Percentiles rank a stretch among this genome's conserved stretches.
Conservation (phyloP, 306 rosid species). For the Gleditsia sinensis region DNA sequence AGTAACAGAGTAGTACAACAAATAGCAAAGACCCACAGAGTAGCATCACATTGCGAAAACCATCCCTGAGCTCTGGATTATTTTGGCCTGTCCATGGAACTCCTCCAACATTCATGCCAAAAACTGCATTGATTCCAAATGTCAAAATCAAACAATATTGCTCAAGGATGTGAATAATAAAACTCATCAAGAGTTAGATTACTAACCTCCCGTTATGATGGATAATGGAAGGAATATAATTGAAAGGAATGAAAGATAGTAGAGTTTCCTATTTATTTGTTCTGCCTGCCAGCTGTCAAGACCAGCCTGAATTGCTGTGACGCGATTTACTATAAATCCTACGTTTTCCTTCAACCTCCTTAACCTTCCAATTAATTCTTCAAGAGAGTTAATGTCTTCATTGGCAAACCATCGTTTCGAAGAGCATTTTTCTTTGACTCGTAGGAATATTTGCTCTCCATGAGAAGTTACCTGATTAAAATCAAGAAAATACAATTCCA, state of each 20-base stretch:
- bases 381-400: conserved; percentile 74
- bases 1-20: conserved; percentile 75
- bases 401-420: conserved; percentile 77
- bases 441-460: conserved; percentile 92
- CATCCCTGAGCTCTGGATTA: conserved; percentile 55
- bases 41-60: conserved; percentile 85
- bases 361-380: conserved; percentile 82
- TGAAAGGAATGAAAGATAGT: conserved; percentile 89
- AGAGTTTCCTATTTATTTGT: conserved; percentile 89
- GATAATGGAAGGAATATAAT: conserved; percentile 91
- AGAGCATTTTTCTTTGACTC: conserved; percentile 88
- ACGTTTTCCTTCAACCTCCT: conserved; percentile 89
- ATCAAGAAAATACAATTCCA: conserved; percentile 30
- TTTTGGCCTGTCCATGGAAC: conserved; percentile 94
- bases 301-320: conserved; percentile 87
- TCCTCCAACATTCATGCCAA: conserved; percentile 98
- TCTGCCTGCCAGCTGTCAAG: conserved; percentile 97
- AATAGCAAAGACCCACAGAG: conserved; percentile 63
- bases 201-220: conserved; percentile 84
- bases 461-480: conserved; percentile 75
- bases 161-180: conserved; percentile 1
- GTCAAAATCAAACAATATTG: conserved; percentile 13
- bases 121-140: conserved; percentile 55
- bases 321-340: conserved; percentile 91
- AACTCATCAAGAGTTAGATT: conserved; percentile 5